phyloP scores from a whole-genome alignment of 345 rosid species.

The Erucastrum elatum region DNA sequence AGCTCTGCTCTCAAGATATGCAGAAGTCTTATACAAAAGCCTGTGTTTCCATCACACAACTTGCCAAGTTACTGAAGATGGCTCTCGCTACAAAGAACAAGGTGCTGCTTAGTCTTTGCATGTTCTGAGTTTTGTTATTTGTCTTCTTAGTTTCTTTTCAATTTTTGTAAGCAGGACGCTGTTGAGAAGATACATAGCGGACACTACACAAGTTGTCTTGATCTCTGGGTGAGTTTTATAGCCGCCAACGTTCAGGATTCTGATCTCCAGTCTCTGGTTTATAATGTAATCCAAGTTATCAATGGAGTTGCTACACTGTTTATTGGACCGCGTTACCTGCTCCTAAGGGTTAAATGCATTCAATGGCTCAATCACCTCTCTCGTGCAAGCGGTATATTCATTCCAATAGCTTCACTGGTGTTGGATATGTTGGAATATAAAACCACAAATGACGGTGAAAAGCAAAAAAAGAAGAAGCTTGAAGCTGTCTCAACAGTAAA shows the following conservation, averaged over 20 bases:
- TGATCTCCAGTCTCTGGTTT: slow-evolving; percentile 72
- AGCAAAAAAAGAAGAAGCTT: slow-evolving; percentile 50
- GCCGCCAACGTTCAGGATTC: slow-evolving; percentile 52
- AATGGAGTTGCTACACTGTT: slow-evolving; percentile 75
- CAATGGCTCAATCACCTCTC: slow-evolving; percentile 87
- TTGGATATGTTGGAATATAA: slow-evolving; percentile 82
- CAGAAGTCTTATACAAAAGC: slow-evolving; percentile 71
- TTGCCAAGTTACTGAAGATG: slow-evolving; percentile 66
- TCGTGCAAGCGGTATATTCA: slow-evolving; percentile 63
- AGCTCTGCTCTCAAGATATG: slow-evolving; percentile 79
- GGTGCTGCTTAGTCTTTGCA: slow-evolving; percentile 43
- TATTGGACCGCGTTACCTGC: slow-evolving; percentile 89
- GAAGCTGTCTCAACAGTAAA: slow-evolving; percentile 59
- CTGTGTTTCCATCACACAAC: slow-evolving; percentile 57
- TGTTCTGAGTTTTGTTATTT: neutral
- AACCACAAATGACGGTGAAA: slow-evolving; percentile 56
- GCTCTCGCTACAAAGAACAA: slow-evolving; percentile 70
- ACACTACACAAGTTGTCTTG: slow-evolving; percentile 74
- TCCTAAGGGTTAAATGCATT: slow-evolving; percentile 75
- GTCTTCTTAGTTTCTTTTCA: slow-evolving; percentile 28
- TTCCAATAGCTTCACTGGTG: slow-evolving; percentile 67
- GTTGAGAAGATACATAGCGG: slow-evolving; percentile 77
- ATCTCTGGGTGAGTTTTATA: slow-evolving; percentile 84
- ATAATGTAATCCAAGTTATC: slow-evolving; percentile 66
- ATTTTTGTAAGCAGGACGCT: slow-evolving; percentile 66